Conservation (phyloP, 2,329 filamentous ascomycete species). For the Aspergillus ochraceoroseus region DNA sequence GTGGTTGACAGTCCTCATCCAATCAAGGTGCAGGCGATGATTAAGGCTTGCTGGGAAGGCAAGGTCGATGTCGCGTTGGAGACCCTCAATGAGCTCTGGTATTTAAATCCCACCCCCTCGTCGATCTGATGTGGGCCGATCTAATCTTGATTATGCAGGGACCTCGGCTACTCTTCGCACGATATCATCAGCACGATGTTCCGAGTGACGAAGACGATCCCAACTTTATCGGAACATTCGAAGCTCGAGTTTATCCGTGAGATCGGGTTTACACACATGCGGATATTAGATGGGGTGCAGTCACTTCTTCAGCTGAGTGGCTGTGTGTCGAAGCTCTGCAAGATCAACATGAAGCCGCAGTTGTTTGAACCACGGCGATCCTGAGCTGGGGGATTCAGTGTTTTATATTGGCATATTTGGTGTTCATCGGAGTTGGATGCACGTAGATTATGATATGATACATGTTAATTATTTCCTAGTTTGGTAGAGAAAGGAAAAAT, state of each 20-base stretch:
- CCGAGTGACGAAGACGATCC: constrained; percentile 92
- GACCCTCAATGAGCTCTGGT: constrained; percentile 83
- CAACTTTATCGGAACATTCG: constrained; percentile 83
- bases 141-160: constrained; percentile 42
- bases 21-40: constrained; percentile 97
- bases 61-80: constrained; percentile 85
- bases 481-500: constrained; percentile 7
- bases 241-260: constrained; percentile 98
- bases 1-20: constrained; percentile 96
- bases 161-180: constrained; percentile 93
- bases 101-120: constrained; percentile 26
- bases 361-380: constrained; percentile 56
- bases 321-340: constrained; percentile 84
- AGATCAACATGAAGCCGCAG: constrained; percentile 92
- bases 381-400: constrained; percentile 16
- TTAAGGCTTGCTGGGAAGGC: constrained; percentile 92
- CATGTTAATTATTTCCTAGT: background rate
- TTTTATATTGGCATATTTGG: constrained; percentile 21
- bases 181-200: constrained; percentile 99
- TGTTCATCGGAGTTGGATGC: constrained; percentile 20
- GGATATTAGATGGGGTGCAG: constrained; percentile 95
- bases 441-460: background rate
- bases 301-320: constrained; percentile 90
- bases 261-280: constrained; percentile 99
- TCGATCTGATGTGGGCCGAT: no score